Percentiles rank a stretch among this genome's conserved stretches.
phyloP scores from a whole-genome alignment of 2,329 filamentous ascomycete species.

The Colletotrichum sp. region DNA sequence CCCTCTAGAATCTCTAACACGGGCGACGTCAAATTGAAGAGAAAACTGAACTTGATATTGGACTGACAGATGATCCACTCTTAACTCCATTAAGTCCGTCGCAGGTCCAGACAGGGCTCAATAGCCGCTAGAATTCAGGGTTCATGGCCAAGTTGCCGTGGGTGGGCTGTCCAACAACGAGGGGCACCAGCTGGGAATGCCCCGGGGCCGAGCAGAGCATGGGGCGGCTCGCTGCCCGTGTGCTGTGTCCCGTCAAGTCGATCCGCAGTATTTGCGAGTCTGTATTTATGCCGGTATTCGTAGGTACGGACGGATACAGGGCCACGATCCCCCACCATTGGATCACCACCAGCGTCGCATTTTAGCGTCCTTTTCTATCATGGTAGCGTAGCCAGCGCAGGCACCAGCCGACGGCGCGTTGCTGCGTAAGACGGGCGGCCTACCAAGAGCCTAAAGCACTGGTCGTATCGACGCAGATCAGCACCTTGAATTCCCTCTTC shows the following conservation, averaged over 20 bases:
- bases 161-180: neutral
- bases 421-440: neutral
- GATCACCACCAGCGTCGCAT: neutral
- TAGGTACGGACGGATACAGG: neutral
- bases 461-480: neutral
- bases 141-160: neutral
- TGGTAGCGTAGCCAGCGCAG: neutral
- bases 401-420: neutral
- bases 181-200: neutral
- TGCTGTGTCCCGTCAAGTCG: neutral
- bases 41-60: neutral
- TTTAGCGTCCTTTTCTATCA: neutral
- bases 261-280: neutral
- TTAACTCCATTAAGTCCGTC: slow-evolving; percentile 16
- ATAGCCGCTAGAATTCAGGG: neutral
- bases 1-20: neutral
- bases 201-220: neutral
- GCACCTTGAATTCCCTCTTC: neutral
- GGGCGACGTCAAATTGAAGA: neutral
- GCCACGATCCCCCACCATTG: neutral
- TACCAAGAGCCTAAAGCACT: neutral
- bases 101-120: slow-evolving; percentile 1
- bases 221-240: neutral
- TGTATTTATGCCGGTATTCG: neutral
- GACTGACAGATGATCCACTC: neutral